These are phyloP conservation scores for Flaveria sonorensis DNA, from an alignment of 129 eudicot species.

Conservation along the genomic window DNA sequence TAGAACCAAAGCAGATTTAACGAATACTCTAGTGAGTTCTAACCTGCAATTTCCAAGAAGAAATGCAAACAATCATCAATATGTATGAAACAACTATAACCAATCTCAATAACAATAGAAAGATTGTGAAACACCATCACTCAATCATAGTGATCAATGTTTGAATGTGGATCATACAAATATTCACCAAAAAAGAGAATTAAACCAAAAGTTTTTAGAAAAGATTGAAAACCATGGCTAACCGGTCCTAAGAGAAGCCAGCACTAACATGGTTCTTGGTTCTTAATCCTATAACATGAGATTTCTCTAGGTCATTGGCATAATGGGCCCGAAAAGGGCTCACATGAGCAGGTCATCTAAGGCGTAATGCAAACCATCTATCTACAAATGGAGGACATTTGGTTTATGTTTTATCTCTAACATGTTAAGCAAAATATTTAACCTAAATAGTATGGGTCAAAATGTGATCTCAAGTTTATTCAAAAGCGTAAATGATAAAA, in stretches of 20 bases:
- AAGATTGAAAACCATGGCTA: not conserved
- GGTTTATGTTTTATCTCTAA: not conserved
- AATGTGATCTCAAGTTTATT: not conserved
- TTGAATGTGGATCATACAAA: not conserved
- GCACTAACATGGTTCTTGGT: not conserved
- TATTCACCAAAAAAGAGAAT: conserved; percentile 12
- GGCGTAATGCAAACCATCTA: not conserved
- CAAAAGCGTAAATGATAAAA: not conserved
- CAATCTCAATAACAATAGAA: not conserved
- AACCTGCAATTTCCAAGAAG: conserved; percentile 53
- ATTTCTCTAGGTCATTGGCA: not conserved
- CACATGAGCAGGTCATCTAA: not conserved
- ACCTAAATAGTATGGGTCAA: not conserved
- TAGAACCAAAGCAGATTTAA: conserved; percentile 49
- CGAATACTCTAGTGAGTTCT: conserved; percentile 56
- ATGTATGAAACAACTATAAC: conserved; percentile 4
- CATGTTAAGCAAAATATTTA: not conserved
- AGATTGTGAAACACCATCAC: not conserved
- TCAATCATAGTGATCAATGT: conserved; percentile 2
- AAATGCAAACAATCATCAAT: conserved; percentile 20
- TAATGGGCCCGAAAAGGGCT: not conserved
- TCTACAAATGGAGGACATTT: not conserved
- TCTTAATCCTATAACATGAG: not conserved
- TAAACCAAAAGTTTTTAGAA: not conserved
- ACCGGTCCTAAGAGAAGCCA: not conserved